Evolutionary conservation across 345 rosid genomes (phyloP), one percentile per base, ranked within the genome.

Genomic region (Physaria fendleri): DNA sequence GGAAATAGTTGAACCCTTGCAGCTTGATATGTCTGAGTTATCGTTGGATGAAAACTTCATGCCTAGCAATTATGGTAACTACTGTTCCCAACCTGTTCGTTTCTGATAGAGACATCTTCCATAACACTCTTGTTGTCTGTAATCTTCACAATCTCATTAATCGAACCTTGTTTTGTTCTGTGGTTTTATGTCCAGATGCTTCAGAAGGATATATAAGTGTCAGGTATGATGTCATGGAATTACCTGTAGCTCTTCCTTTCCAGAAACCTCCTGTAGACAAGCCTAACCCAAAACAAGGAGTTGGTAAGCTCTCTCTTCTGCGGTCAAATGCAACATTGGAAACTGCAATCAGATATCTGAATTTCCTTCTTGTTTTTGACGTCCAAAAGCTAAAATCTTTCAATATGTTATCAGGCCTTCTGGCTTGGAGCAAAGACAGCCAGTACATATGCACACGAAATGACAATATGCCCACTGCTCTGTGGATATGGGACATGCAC

Each of bases 281-380:
- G 72, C 99, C 99, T 14, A 93, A 89, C 74, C 99, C 99, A 29
- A 89, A 85, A 74, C 99, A 93, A 76, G 97, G 99, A 81, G 77
- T 89, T 4, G 99, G 99, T 93, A 71, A 73, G 81, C 45, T 20
- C 32, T 24, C 32, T 58, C 70, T 49, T 55, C 59, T 62, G 25
- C 21, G 14, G 6, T 13, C 32, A 45, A 61, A 44, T 32, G 7
- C 54, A 56, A 48, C 27, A 15, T 33, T 27, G 12, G 27, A 44
- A 34, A 57, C 29, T 64, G 49, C 39, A 29, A 2, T 5, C 20
- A 1, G 11, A 18, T 50, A 13, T n/a, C n/a, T 40, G 0, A 27
- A 0, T 34, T 4, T 8, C 27, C 14, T 20, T 45, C 5, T 46
- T 18, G 17, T 12, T 29, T 46, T 37, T 12, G 15, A 29, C 4